These are phyloP conservation scores for Lactarius trivialis DNA, from an alignment of 768 basidiomycete species.

Conservation along the genomic window DNA sequence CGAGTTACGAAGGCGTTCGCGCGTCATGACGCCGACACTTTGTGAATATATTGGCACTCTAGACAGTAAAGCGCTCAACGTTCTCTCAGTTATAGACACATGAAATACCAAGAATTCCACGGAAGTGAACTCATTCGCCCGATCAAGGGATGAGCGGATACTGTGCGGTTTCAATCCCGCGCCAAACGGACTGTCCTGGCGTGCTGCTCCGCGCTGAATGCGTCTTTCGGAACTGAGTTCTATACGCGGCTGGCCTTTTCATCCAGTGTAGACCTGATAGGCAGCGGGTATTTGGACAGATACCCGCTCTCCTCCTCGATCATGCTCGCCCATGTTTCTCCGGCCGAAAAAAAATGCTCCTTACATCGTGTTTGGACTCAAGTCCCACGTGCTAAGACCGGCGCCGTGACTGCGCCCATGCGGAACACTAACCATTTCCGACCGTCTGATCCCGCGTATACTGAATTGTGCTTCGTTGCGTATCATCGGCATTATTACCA, in stretches of 20 bases:
- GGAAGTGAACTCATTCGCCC: slow-evolving; percentile 6
- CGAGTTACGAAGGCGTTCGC: slow-evolving; percentile 10
- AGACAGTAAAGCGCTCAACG: slow-evolving; percentile 15
- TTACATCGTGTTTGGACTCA: neutral
- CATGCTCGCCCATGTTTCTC: neutral
- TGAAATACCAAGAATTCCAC: slow-evolving; percentile 11
- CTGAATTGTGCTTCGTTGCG: slow-evolving; percentile 9
- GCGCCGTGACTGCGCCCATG: neutral
- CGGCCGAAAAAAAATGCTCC: neutral
- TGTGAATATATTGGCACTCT: slow-evolving; percentile 18
- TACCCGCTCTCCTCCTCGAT: neutral
- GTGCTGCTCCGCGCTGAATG: neutral
- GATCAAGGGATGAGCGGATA: slow-evolving; percentile 13
- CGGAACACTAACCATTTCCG: neutral
- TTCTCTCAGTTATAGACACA: slow-evolving; percentile 16
- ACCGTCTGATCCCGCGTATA: slow-evolving; percentile 3
- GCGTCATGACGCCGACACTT: slow-evolving; percentile 16
- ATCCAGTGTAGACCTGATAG: neutral
- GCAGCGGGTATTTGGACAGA: neutral
- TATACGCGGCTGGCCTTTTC: slow-evolving; percentile 3
- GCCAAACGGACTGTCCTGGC: neutral
- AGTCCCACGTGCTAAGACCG: neutral
- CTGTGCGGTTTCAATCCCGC: slow-evolving; percentile 15
- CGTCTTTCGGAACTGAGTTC: slow-evolving; percentile 1
- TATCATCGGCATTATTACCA: neutral